phyloP scores from a whole-genome alignment of 176 grass and related monocot species.

The Themeda triandra region DNA sequence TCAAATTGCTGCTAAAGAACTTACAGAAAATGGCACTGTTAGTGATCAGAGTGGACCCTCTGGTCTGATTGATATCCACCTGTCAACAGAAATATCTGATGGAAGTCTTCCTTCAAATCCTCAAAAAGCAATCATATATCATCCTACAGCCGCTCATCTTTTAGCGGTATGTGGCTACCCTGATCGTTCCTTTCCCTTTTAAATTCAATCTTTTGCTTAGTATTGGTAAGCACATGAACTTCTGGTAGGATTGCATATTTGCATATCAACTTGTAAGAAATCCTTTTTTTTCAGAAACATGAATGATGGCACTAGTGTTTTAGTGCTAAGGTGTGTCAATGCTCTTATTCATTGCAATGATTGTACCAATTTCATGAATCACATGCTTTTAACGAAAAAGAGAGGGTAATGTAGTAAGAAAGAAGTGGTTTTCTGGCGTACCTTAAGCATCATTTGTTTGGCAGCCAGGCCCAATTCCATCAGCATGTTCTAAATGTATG shows the following conservation, averaged over 20 bases:
- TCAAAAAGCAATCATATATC: constrained; percentile 90
- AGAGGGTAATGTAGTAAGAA: not conserved
- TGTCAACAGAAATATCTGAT: constrained; percentile 86
- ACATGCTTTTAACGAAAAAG: constrained; percentile 13
- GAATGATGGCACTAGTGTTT: not conserved
- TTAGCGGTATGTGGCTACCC: constrained; percentile 64
- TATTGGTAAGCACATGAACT: not conserved
- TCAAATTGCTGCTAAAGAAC: constrained; percentile 69
- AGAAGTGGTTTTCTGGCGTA: not conserved
- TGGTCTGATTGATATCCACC: constrained; percentile 92
- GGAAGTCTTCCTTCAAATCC: constrained; percentile 89
- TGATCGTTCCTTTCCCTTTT: not conserved
- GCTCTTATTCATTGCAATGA: constrained; percentile 9
- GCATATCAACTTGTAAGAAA: not conserved
- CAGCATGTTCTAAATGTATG: not conserved
- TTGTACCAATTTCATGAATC: not conserved
- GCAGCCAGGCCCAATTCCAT: not conserved
- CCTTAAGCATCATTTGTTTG: not conserved
- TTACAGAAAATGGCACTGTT: constrained; percentile 81
- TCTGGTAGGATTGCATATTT: not conserved
- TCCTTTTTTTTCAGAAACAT: not conserved
- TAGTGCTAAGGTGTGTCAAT: not conserved
- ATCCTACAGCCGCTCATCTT: constrained; percentile 76
- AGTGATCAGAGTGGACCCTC: constrained; percentile 92
- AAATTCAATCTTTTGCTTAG: constrained; percentile 16